These are phyloP conservation scores for Debaryomycetaceae sp. DNA, from an alignment of 1,139 yeast genomes.

Conservation along the genomic window DNA sequence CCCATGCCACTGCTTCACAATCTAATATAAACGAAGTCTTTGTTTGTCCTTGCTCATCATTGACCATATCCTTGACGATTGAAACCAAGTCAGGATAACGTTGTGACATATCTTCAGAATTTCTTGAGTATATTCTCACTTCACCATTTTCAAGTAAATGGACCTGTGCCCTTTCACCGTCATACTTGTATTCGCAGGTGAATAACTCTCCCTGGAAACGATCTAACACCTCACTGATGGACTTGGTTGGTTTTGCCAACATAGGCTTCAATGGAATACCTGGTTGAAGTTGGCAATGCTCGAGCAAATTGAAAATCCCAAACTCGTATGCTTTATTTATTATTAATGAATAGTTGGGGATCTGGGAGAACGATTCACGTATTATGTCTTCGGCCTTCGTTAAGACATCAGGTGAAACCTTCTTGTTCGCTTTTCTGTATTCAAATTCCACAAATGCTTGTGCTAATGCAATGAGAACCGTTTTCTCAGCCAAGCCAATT, in stretches of 20 bases:
- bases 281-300: constrained; percentile 74
- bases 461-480: constrained; percentile 78
- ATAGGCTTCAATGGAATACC: constrained; percentile 96
- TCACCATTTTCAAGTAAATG: constrained; percentile 69
- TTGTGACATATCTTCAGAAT: constrained; percentile 95
- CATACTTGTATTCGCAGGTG: constrained; percentile 95
- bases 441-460: constrained; percentile 76
- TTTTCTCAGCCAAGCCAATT: constrained; percentile 91
- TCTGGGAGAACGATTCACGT: constrained; percentile 81
- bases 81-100: constrained; percentile 87
- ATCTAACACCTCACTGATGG: constrained; percentile 85
- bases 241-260: constrained; percentile 97
- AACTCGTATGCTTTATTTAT: constrained; percentile 61
- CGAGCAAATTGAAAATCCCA: constrained; percentile 65
- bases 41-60: constrained; percentile 25
- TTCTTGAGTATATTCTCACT: constrained; percentile 81
- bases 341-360: constrained; percentile 86
- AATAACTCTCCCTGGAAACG: constrained; percentile 81
- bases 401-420: constrained; percentile 37
- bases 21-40: constrained; percentile 67
- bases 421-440: constrained; percentile 13
- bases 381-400: constrained; percentile 71
- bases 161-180: constrained; percentile 96
- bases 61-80: constrained; percentile 60
- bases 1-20: constrained; percentile 99